Conservation (phyloP, 371 early-diverging fungal species). For the Mucor velutinosus region DNA sequence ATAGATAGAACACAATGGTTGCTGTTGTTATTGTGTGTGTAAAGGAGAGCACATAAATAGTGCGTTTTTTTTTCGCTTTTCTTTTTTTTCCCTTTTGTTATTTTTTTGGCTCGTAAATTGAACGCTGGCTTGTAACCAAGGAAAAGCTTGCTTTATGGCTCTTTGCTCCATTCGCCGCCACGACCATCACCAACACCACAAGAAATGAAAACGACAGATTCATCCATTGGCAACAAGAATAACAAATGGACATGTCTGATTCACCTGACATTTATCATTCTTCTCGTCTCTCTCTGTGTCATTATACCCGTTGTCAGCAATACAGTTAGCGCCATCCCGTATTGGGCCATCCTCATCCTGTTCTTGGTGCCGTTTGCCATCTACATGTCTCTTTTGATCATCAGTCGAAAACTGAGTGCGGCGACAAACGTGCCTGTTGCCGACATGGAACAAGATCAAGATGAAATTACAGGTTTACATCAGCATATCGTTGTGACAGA, state of each 20-base stretch:
- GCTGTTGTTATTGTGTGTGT: neutral
- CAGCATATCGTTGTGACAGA: neutral
- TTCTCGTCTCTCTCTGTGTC: neutral
- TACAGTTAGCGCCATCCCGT: neutral
- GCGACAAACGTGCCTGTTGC: neutral
- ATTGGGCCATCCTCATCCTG: constrained; percentile 9
- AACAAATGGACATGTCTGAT: neutral
- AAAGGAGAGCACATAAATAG: neutral
- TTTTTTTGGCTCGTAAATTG: neutral
- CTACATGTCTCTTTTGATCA: neutral
- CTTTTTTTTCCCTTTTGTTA: neutral
- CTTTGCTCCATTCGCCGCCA: too few species aligned
- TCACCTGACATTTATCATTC: neutral
- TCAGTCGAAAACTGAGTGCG: neutral
- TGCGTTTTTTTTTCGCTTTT: neutral
- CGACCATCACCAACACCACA: neutral
- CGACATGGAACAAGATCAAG: constrained; percentile 6
- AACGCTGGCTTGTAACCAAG: neutral
- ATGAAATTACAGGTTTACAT: constrained; percentile 13
- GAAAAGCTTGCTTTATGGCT: neutral
- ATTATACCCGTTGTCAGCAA: constrained; percentile 2
- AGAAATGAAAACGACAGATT: neutral
- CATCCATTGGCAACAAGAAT: neutral
- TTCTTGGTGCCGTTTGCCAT: neutral
- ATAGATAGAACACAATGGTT: neutral